Percentiles rank a stretch among this genome's conserved stretches.
phyloP scores from a whole-genome alignment of 2,329 filamentous ascomycete genomes.

The Dactylellina haptotyla region DNA sequence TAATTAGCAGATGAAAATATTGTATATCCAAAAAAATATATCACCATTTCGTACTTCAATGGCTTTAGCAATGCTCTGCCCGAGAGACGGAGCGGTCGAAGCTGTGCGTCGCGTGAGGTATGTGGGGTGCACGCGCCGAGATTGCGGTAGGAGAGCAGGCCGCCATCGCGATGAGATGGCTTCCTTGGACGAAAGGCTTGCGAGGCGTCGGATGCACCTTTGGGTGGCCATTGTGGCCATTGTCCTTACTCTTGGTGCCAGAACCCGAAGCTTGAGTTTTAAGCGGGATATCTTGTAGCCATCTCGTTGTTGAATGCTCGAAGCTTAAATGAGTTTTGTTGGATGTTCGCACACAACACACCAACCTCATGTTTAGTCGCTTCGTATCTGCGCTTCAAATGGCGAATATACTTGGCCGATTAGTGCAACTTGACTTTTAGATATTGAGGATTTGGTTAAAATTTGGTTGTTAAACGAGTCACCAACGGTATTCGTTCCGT shows the following conservation, averaged over 20 bases:
- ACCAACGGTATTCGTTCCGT: too few relatives aligned
- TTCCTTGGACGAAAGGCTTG: constrained; percentile 33
- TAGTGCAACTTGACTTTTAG: too few relatives aligned
- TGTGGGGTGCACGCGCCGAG: constrained; percentile 37
- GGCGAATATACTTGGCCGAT: too few relatives aligned
- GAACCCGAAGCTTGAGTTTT: neutral
- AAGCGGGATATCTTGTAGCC: neutral
- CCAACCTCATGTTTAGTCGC: neutral
- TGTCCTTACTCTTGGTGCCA: constrained; percentile 9
- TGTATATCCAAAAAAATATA: neutral
- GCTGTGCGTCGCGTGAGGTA: constrained; percentile 34
- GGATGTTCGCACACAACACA: constrained; percentile 40
- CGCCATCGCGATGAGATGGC: constrained; percentile 44
- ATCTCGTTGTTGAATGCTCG: neutral
- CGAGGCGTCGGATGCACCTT: constrained; percentile 40
- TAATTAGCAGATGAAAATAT: constrained; percentile 48
- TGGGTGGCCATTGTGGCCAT: constrained; percentile 34
- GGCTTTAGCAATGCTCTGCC: constrained; percentile 45
- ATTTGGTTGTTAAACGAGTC: too few relatives aligned
- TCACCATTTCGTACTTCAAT: constrained; percentile 40
- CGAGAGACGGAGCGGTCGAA: constrained; percentile 22
- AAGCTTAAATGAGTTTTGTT: constrained; percentile 20
- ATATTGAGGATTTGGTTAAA: neutral
- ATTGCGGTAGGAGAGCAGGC: constrained; percentile 32
- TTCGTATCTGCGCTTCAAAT: neutral